Percentiles rank a stretch among this genome's conserved stretches.
These are phyloP conservation scores for Boletus fagicola DNA, from an alignment of 768 basidiomycete genomes.

Conservation along the genomic window DNA sequence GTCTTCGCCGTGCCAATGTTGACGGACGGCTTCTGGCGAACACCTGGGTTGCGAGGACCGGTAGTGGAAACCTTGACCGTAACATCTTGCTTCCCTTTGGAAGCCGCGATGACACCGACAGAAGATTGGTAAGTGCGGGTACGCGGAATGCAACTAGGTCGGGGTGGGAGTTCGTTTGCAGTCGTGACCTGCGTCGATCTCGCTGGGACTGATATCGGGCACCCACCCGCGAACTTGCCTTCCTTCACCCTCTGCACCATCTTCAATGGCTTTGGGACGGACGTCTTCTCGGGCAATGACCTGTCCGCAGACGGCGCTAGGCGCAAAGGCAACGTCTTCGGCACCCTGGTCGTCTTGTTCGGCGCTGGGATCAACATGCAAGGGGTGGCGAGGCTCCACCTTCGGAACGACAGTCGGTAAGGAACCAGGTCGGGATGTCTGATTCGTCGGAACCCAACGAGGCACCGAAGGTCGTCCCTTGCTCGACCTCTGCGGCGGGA, in stretches of 20 bases:
- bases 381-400: too few species aligned
- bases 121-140: not conserved
- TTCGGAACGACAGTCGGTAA: too few species aligned
- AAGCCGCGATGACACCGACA: not conserved
- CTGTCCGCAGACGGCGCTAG: too few species aligned
- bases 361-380: not conserved
- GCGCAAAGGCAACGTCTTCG: not conserved
- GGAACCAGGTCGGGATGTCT: too few species aligned
- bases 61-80: not conserved
- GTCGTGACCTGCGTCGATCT: not conserved
- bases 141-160: slow-evolving; percentile 4
- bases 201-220: too few species aligned
- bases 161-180: not conserved
- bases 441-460: too few species aligned
- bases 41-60: not conserved
- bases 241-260: too few species aligned
- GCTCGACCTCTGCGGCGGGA: not conserved
- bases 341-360: not conserved
- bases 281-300: too few species aligned
- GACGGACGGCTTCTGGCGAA: not conserved
- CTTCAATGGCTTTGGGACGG: too few species aligned
- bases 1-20: not conserved
- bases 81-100: not conserved
- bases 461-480: too few species aligned
- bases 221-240: too few species aligned